These are phyloP conservation scores for Juglanconis sp. DNA, from an alignment of 2,329 filamentous ascomycete species.

Conservation along the genomic window DNA sequence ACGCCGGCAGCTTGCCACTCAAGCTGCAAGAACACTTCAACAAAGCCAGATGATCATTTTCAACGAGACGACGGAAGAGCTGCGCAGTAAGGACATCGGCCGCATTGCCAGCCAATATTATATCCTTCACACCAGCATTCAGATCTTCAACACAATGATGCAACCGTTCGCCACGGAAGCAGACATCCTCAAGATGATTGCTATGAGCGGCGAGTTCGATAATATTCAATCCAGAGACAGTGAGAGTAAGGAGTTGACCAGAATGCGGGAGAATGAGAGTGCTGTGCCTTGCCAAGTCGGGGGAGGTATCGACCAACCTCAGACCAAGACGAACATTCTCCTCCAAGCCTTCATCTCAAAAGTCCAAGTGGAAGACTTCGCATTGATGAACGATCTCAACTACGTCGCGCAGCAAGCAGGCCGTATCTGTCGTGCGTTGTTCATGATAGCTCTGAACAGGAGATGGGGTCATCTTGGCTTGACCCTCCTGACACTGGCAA, in stretches of 20 bases:
- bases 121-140: slow-evolving; percentile 86
- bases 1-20: slow-evolving; percentile 79
- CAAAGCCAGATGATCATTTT: slow-evolving; percentile 99
- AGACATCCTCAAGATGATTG: slow-evolving; percentile 93
- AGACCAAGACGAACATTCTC: slow-evolving; percentile 93
- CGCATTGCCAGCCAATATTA: slow-evolving; percentile 98
- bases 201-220: slow-evolving; percentile 96
- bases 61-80: slow-evolving; percentile 89
- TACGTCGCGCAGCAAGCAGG: slow-evolving; percentile 96
- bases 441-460: slow-evolving; percentile 95
- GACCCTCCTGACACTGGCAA: slow-evolving; percentile 85
- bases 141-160: slow-evolving; percentile 98
- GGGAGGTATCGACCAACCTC: slow-evolving; percentile 66
- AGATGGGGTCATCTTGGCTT: slow-evolving; percentile 95
- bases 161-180: slow-evolving; percentile 78
- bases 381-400: slow-evolving; percentile 83
- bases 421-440: slow-evolving; percentile 88
- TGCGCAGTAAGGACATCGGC: slow-evolving; percentile 91
- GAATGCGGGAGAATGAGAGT: slow-evolving; percentile 67
- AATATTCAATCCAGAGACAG: slow-evolving; percentile 91
- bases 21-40: slow-evolving; percentile 82
- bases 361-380: slow-evolving; percentile 87
- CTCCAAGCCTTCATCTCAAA: slow-evolving; percentile 92
- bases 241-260: slow-evolving; percentile 81
- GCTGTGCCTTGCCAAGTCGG: slow-evolving; percentile 75